Evolutionary conservation across 202 grass and related monocot species (phyloP).

Genomic region (Eragrostis tef): DNA sequence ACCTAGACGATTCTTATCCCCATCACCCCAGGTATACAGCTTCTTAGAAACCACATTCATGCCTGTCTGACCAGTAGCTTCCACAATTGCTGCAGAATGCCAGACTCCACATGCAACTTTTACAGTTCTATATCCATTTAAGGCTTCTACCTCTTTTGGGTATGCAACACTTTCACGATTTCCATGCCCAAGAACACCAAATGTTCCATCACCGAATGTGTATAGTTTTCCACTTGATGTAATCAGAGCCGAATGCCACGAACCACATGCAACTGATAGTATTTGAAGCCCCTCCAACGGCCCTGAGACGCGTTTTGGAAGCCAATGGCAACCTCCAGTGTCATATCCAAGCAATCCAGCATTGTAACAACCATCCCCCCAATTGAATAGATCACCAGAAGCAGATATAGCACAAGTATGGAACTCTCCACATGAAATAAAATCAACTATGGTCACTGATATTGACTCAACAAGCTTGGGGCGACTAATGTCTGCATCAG

Average conservation of each 20-base stretch:
- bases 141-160: slow-evolving; percentile 74
- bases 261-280: slow-evolving; percentile 73
- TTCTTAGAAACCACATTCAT: slow-evolving; percentile 57
- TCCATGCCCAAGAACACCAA: slow-evolving; percentile 81
- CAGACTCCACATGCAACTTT: slow-evolving; percentile 86
- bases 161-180: slow-evolving; percentile 64
- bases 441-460: slow-evolving; percentile 70
- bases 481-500: slow-evolving; percentile 60
- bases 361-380: slow-evolving; percentile 82
- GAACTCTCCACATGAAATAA: slow-evolving; percentile 80
- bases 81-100: slow-evolving; percentile 85
- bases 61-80: slow-evolving; percentile 51
- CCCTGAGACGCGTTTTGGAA: slow-evolving; percentile 84
- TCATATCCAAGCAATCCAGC: slow-evolving; percentile 77
- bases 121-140: slow-evolving; percentile 61
- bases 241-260: slow-evolving; percentile 79
- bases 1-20: slow-evolving; percentile 73
- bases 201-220: slow-evolving; percentile 84
- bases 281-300: slow-evolving; percentile 78
- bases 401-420: slow-evolving; percentile 79
- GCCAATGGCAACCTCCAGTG: slow-evolving; percentile 57
- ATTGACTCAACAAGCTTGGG: slow-evolving; percentile 80
- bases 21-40: slow-evolving; percentile 91
- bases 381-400: slow-evolving; percentile 75
- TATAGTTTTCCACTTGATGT: slow-evolving; percentile 76